Evolutionary conservation across 108 stramenopile species (phyloP).

Genomic region (Parmales sp.): DNA sequence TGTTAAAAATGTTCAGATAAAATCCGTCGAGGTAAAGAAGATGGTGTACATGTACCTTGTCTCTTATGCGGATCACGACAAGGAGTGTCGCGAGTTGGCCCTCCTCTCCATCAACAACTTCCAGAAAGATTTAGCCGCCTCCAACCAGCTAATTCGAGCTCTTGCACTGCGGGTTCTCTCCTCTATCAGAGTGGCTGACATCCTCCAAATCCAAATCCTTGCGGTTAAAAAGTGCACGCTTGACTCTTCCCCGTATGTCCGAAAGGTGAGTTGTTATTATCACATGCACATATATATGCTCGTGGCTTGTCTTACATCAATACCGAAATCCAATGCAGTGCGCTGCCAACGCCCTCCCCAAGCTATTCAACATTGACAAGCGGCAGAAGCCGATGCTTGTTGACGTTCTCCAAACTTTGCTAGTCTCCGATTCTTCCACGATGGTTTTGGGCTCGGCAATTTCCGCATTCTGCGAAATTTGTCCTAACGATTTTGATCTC

Average conservation of each 20-base stretch:
- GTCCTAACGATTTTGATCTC: slow-evolving; percentile 75
- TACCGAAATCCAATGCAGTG: no score
- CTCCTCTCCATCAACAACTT: slow-evolving; percentile 91
- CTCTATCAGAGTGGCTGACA: slow-evolving; percentile 87
- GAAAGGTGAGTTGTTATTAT: no score
- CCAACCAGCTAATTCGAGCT: slow-evolving; percentile 85
- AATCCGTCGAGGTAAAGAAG: slow-evolving; percentile 88
- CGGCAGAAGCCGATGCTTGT: slow-evolving; percentile 46
- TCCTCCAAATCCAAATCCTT: slow-evolving; percentile 95
- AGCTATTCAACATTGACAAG: slow-evolving; percentile 43
- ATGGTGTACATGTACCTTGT: slow-evolving; percentile 98
- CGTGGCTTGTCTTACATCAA: no score
- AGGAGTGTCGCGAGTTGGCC: slow-evolving; percentile 82
- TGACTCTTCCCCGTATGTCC: slow-evolving; percentile 90
- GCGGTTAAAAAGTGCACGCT: slow-evolving; percentile 82
- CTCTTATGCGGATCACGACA: slow-evolving; percentile 81
- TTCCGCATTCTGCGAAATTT: slow-evolving; percentile 81
- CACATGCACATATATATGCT: no score
- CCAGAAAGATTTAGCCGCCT: slow-evolving; percentile 78
- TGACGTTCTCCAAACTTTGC: slow-evolving; percentile 36
- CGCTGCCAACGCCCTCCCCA: slow-evolving; percentile 86
- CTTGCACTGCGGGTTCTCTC: slow-evolving; percentile 91
- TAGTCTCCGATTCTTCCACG: slow-evolving; percentile 68
- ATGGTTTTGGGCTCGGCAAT: slow-evolving; percentile 91
- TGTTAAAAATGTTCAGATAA: slow-evolving; percentile 82